Conservation (phyloP, 805 yeast genomes). For the Candida rishiriensis region DNA sequence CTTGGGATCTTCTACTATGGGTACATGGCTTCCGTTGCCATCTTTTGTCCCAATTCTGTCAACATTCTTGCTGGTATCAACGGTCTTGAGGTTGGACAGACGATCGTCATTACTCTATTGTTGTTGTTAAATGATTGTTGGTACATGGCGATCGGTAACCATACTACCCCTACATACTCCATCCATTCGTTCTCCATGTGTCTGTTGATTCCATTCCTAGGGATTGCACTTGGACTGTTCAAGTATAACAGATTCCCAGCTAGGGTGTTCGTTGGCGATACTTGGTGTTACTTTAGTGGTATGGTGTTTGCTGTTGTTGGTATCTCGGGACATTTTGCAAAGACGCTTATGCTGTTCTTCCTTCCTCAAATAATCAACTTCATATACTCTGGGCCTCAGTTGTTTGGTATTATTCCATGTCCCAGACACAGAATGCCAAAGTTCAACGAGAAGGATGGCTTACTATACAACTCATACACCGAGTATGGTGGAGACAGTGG, state of each 20-base stretch:
- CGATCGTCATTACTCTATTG: slow-evolving; percentile 68
- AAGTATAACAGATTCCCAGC: slow-evolving; percentile 90
- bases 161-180: slow-evolving; percentile 57
- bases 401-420: slow-evolving; percentile 82
- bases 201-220: slow-evolving; percentile 79
- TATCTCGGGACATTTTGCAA: slow-evolving; percentile 92
- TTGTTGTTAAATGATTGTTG: slow-evolving; percentile 73
- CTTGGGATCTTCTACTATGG: slow-evolving; percentile 75
- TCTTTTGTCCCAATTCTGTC: slow-evolving; percentile 93
- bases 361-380: slow-evolving; percentile 91
- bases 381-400: slow-evolving; percentile 86
- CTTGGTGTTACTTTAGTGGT: slow-evolving; percentile 96
- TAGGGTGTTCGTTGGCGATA: slow-evolving; percentile 92
- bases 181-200: slow-evolving; percentile 81
- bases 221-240: slow-evolving; percentile 73
- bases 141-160: slow-evolving; percentile 41
- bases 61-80: slow-evolving; percentile 95
- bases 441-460: slow-evolving; percentile 61
- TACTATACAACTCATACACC: slow-evolving; percentile 70
- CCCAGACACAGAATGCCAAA: slow-evolving; percentile 93
- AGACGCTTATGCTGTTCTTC: slow-evolving; percentile 81
- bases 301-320: slow-evolving; percentile 99
- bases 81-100: slow-evolving; percentile 95
- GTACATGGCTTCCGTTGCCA: slow-evolving; percentile 89
- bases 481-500: slow-evolving; percentile 33